Percentiles rank a stretch among this genome's conserved stretches.
These are phyloP conservation scores for Aspergillus hancockii DNA, from an alignment of 495 filamentous ascomycete genomes.

Conservation along the genomic window DNA sequence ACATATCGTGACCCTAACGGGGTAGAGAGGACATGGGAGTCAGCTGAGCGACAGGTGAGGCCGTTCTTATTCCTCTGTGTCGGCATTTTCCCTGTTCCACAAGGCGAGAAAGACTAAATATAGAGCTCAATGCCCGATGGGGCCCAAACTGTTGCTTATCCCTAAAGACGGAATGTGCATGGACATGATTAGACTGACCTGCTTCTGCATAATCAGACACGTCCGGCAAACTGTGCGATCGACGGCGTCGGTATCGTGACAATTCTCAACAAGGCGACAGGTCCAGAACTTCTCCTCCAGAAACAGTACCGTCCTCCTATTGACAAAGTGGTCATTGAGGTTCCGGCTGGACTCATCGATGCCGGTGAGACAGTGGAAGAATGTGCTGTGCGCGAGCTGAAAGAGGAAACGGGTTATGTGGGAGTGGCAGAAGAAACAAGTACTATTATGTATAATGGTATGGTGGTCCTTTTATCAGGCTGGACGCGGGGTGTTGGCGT, in stretches of 20 bases:
- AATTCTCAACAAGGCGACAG: slow-evolving; percentile 72
- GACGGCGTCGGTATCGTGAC: slow-evolving; percentile 92
- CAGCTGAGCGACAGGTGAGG: slow-evolving; percentile 66
- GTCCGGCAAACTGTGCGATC: slow-evolving; percentile 66
- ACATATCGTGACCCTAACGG: slow-evolving; percentile 74
- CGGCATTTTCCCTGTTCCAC: neutral
- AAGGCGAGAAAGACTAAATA: neutral
- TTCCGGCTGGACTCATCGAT: slow-evolving; percentile 86
- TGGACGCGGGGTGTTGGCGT: neutral
- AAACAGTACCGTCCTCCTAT: slow-evolving; percentile 88
- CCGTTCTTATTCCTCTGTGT: neutral
- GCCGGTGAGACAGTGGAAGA: slow-evolving; percentile 75
- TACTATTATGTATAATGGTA: slow-evolving; percentile 84
- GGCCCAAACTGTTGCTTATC: neutral
- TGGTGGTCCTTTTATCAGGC: slow-evolving; percentile 16
- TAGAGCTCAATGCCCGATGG: neutral
- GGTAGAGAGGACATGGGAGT: slow-evolving; percentile 75
- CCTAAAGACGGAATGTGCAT: neutral
- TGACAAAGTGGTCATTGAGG: slow-evolving; percentile 74
- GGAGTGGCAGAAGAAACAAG: slow-evolving; percentile 67
- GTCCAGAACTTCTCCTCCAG: slow-evolving; percentile 77
- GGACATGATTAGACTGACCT: neutral
- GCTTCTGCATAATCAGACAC: slow-evolving; percentile 45
- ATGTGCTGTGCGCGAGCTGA: slow-evolving; percentile 84
- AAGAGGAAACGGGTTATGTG: slow-evolving; percentile 91